Evolutionary conservation across 768 basidiomycete genomes (phyloP).

Genomic region (Psilocybe cyanescens): DNA sequence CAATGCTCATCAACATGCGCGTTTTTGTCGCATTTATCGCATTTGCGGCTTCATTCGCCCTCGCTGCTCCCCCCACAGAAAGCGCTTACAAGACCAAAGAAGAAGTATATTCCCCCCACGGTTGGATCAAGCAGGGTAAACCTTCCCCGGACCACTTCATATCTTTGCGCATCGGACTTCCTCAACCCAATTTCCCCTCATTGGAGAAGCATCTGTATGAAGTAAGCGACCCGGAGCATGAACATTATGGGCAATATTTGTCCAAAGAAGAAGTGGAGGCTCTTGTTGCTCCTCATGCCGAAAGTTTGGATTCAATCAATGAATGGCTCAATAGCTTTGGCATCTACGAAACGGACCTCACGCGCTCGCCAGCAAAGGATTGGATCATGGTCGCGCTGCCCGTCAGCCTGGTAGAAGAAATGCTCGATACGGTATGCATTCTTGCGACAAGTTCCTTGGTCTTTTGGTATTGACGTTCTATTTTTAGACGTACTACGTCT

Average conservation of each 20-base stretch:
- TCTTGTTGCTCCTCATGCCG: constrained; percentile 59
- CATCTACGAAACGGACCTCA: constrained; percentile 47
- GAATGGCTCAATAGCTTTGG: constrained; percentile 67
- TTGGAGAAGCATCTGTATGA: constrained; percentile 59
- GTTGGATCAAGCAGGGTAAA: constrained; percentile 45
- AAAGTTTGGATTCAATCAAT: constrained; percentile 55
- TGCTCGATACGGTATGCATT: constrained; percentile 67
- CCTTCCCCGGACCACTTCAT: constrained; percentile 52
- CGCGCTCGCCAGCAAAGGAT: constrained; percentile 67
- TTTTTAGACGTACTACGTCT: constrained; percentile 63
- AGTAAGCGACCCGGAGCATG: constrained; percentile 59
- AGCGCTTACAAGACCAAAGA: constrained; percentile 46
- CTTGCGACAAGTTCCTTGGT: background rate
- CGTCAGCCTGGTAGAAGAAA: constrained; percentile 62
- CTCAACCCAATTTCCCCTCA: constrained; percentile 51
- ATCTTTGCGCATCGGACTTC: constrained; percentile 60
- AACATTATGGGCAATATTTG: constrained; percentile 58
- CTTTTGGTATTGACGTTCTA: background rate
- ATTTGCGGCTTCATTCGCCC: constrained; percentile 20
- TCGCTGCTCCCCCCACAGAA: constrained; percentile 26
- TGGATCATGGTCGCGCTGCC: constrained; percentile 69
- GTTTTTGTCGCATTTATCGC: constrained; percentile 17
- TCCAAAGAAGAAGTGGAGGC: constrained; percentile 69
- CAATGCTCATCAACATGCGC: constrained; percentile 15
- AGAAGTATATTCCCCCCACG: constrained; percentile 37